Base-by-base conservation (phyloP, 208 protist genomes). In the Phytomonas francai region DNA sequence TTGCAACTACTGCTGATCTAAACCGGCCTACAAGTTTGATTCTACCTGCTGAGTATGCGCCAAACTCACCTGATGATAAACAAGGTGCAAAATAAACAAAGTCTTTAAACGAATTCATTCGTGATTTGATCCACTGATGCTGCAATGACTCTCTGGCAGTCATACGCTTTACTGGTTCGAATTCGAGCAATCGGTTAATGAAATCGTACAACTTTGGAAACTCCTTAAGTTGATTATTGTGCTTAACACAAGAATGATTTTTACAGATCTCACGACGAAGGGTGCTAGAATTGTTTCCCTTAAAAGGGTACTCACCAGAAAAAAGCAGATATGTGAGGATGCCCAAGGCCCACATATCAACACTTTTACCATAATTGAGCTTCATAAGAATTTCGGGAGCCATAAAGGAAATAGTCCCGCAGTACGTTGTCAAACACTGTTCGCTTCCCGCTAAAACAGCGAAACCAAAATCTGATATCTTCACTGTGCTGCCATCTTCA, bases 291-390 rank as follows among this genome's bases (percentile, higher is more conserved):
- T 56, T 86, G 32, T 71, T 29, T 1, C 84, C 91, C 16, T 58
- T 68, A 60, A 97, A 97, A 0, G 93, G 93, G 65, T 85, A 92
- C n/a, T 81, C 67, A 6, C 89, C 88, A 51, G 76, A 65, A 30
- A 91, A 77, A 72, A 97, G 85, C 45, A 92, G 75, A 70, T 97
- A 95, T 31, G 88, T 79, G 63, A 97, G 93, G 31, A 94, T 81
- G 9, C 93, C 93, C 57, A 97, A 57, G 1, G 90, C 84, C 93
- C 93, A 97, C 87, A 97, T 95, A 71, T 97, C 93, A 11, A 95
- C 91, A 11, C 86, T 85, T 49, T 92, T 93, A 14, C 89, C 91
- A 63, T 96, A 96, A 59, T 87, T 88, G 39, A 71, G 77, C 54
- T 94, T 82, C 7, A 79, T 62, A 33, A 97, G 77, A 28, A 97